A percentile compares a stretch with the other conserved stretches of the same genome.
Evolutionary conservation across 768 basidiomycete species (phyloP).

Genomic region (Suillus americanus): DNA sequence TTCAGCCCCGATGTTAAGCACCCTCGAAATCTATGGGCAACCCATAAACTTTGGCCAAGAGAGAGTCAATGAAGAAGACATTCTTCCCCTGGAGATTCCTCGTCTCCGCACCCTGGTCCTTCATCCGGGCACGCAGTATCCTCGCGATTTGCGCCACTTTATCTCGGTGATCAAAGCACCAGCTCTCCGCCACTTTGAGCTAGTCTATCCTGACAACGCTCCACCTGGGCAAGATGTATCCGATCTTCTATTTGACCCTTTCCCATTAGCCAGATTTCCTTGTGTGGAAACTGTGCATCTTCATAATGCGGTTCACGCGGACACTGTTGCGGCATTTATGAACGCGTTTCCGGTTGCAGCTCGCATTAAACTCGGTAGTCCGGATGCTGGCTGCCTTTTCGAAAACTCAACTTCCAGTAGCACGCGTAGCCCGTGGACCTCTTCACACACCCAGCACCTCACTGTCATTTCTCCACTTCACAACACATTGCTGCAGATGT

Average conservation of each 20-base stretch:
- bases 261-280: conserved; percentile 10
- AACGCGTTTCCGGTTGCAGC: conserved; percentile 2
- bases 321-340: neutral
- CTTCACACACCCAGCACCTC: neutral
- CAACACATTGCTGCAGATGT: neutral
- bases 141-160: conserved; percentile 7
- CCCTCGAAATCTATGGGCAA: conserved; percentile 1
- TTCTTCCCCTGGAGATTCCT: neutral
- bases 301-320: neutral
- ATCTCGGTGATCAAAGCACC: conserved; percentile 12
- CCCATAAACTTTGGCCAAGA: conserved; percentile 4
- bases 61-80: conserved; percentile 2
- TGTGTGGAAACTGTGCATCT: conserved; percentile 3
- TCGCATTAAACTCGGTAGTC: neutral
- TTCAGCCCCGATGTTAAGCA: conserved; percentile 5
- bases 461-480: neutral
- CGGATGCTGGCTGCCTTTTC: neutral
- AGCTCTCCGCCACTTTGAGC: conserved; percentile 1
- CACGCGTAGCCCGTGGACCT: neutral
- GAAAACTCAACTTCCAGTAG: neutral
- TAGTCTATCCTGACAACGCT: neutral
- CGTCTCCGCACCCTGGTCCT: conserved; percentile 10
- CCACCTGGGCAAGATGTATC: conserved; percentile 4
- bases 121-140: conserved; percentile 13
- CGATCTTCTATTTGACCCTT: conserved; percentile 11